Base-by-base conservation (phyloP, 768 basidiomycete species). In the Mycena belliarum region DNA sequence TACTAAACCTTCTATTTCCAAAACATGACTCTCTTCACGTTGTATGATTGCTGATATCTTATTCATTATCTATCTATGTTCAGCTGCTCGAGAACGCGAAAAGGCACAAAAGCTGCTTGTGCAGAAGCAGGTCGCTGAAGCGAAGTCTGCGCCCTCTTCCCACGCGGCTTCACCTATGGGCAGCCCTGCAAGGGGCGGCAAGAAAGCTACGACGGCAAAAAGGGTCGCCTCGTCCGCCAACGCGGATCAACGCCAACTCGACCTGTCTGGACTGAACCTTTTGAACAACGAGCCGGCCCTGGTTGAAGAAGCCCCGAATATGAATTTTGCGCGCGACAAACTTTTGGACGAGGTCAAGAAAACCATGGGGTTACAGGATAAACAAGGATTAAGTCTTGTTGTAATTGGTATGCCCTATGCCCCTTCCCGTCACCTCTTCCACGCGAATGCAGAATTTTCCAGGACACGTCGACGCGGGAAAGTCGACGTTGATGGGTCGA, bases 391-490 rank as follows among this genome's bases (percentile, higher is more conserved):
- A 48, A 95, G 89, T 70, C 75, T 99, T 64, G 89, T 98, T 25
- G 93, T 99, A 43, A 88, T 99, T 41, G 97, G 96, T 96, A 69
- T 63, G 76, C 65, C n/a, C n/a, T n/a, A 26, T 37, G 6, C n/a
- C n/a, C n/a, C n/a, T n/a, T 50, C 4, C 37, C 16, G 29, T 8
- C 12, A 24, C 26, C 12, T 47, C 21, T 26, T 18, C 29, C 6
- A 32, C 12, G 10, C 4, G 8, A n/a, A 45, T 58, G 14, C 47
- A 59, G 50, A 33, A 51, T 37, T 60, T 24, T 32, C 4, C 64
- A 98, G 96, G 97, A 37, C 97, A 99, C 68, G 97, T 99, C 59
- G 97, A 99, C 74, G 97, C 97, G 18, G 97, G 97, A 24, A 99
- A 99, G 72, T 97, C 95, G 6, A 99, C 97, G 1, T 75, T 99